Evolutionary conservation across 768 basidiomycete genomes (phyloP).

Genomic region (Lactarius psammicola): DNA sequence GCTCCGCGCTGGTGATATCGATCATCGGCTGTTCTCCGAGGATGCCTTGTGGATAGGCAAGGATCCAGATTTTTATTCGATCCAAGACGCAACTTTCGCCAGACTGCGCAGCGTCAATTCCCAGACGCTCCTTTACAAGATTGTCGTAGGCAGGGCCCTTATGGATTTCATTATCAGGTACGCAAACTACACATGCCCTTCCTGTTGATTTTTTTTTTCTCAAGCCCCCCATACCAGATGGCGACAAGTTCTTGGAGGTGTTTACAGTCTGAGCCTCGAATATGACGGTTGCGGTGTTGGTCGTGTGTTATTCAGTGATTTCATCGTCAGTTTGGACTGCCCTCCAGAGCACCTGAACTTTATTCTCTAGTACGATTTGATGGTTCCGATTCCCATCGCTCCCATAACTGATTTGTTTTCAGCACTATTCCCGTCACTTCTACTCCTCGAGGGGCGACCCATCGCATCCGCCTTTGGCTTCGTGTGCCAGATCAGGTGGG

Average conservation of each 20-base stretch:
- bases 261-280: conserved; percentile 58
- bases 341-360: conserved; percentile 55
- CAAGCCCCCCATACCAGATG: conserved; percentile 42
- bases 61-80: conserved; percentile 61
- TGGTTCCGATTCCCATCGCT: background rate
- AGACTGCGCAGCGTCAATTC: conserved; percentile 43
- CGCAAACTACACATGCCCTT: conserved; percentile 14
- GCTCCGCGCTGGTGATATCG: conserved; percentile 55
- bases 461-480: conserved; percentile 64
- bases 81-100: conserved; percentile 58
- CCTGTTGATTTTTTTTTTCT: background rate
- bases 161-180: conserved; percentile 58
- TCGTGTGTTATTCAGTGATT: conserved; percentile 50
- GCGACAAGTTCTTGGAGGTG: conserved; percentile 42
- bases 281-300: conserved; percentile 67
- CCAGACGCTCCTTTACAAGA: conserved; percentile 54
- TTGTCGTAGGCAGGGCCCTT: conserved; percentile 52
- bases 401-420: conserved; percentile 1
- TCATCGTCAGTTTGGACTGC: conserved; percentile 51
- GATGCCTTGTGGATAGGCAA: conserved; percentile 65
- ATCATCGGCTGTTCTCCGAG: conserved; percentile 62
- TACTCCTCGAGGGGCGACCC: conserved; percentile 54
- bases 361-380: conserved; percentile 54
- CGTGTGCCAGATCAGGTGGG: conserved; percentile 43
- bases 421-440: conserved; percentile 58